phyloP scores from a whole-genome alignment of 2,329 filamentous ascomycete genomes.

The Sarocladium brachiariae region DNA sequence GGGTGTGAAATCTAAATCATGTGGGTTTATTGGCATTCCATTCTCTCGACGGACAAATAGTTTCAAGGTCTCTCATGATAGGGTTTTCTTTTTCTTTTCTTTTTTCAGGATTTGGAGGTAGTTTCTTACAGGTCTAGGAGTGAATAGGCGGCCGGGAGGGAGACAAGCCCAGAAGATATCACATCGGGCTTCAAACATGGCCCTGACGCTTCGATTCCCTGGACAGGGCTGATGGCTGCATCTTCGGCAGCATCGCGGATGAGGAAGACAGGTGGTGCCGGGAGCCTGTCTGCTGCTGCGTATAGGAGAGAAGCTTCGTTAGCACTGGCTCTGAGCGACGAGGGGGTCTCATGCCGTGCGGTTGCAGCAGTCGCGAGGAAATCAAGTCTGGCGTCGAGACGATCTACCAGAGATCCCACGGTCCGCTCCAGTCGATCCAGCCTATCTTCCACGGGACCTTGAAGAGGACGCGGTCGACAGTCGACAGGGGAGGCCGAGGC shows the following conservation, averaged over 20 bases:
- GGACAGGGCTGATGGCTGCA: conserved; percentile 17
- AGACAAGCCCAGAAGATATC: conserved; percentile 17
- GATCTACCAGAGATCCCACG: conserved; percentile 1
- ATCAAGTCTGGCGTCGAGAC: conserved; percentile 9
- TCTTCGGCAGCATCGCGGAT: conserved; percentile 22
- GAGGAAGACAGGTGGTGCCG: conserved; percentile 17
- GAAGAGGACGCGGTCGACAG: background rate
- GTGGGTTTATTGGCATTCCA: too few relatives aligned
- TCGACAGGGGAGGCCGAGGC: background rate
- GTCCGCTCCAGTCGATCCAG: background rate
- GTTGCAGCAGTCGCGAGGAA: background rate
- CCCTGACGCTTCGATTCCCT: too few relatives aligned
- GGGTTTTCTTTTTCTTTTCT: too few relatives aligned
- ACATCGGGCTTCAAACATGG: conserved; percentile 16
- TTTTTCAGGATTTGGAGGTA: too few relatives aligned
- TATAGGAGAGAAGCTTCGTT: background rate
- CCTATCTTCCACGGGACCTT: background rate
- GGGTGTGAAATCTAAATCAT: conserved; percentile 20
- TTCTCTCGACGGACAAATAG: too few relatives aligned
- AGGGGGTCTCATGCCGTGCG: background rate
- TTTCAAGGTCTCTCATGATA: too few relatives aligned
- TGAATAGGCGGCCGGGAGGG: conserved; percentile 13
- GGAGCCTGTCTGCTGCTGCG: background rate
- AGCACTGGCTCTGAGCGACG: background rate
- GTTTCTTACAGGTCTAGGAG: conserved; percentile 17